phyloP scores from a whole-genome alignment of 73 alveolate genomes.

The Durusdinium trenchii region DNA sequence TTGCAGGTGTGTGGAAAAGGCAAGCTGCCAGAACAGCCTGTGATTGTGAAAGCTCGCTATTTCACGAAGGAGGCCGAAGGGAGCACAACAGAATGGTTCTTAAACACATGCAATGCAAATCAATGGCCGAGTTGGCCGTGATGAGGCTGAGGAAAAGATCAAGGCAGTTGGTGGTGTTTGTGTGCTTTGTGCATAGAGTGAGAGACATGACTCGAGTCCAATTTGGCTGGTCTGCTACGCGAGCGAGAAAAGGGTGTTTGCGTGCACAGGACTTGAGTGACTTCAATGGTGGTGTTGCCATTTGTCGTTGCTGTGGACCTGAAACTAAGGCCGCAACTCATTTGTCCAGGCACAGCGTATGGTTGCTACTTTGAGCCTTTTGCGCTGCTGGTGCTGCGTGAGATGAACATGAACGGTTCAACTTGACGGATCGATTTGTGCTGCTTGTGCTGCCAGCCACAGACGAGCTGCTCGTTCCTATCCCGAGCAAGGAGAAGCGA shows the following conservation, averaged over 20 bases:
- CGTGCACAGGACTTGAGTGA: background rate
- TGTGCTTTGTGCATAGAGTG: constrained; percentile 62
- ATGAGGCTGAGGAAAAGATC: constrained; percentile 87
- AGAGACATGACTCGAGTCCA: constrained; percentile 18
- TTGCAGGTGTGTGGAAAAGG: constrained; percentile 90
- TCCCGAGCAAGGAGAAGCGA: constrained; percentile 32
- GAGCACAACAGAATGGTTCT: background rate
- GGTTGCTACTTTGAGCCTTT: too few relatives aligned
- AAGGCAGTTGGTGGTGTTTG: constrained; percentile 92
- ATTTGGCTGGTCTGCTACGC: constrained; percentile 26
- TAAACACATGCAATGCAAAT: background rate
- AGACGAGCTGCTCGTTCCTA: constrained; percentile 24
- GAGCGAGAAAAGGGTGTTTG: background rate
- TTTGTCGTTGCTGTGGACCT: background rate
- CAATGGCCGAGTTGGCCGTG: too few relatives aligned
- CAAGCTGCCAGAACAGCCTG: constrained; percentile 83
- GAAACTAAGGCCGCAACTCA: background rate
- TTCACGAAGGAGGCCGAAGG: constrained; percentile 87
- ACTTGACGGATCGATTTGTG: background rate
- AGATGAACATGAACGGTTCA: too few relatives aligned
- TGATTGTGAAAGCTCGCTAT: constrained; percentile 92
- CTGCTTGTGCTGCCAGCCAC: background rate
- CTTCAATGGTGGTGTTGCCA: background rate
- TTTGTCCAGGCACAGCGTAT: too few relatives aligned
- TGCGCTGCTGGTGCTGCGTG: background rate